Base-by-base conservation (phyloP, 148 eudicot species). In the Rheum nobile region DNA sequence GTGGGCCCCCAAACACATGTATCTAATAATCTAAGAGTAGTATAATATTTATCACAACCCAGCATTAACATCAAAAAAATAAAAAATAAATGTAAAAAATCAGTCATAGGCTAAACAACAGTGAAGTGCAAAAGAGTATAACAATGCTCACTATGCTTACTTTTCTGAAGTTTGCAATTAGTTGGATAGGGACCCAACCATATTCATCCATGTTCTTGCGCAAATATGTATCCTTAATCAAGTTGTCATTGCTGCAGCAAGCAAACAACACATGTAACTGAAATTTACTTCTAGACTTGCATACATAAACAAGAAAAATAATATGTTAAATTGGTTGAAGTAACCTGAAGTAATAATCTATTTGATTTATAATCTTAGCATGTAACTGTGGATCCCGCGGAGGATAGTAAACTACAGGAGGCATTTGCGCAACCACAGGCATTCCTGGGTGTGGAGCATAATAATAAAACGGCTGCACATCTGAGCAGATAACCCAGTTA, bases 301-400 rank as follows among this genome's bases (percentile, higher is more conserved):
- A 65, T 6, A 6, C 10, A 6, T 2, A 31, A 65, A 65, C 22
- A 8, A 4, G 41, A 31, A n/a, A 31, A 31, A 65, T 16, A 3
- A 17, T 65, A 17, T 32, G 39, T 65, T 65, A 65, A 65, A 6
- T 2, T 16, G 21, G 11, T 65, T 65, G 4, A 44, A 63, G 28
- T 68, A 80, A 91, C 97, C 98, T 94, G 84, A 93, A 93, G 80
- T 93, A 93, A 57, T 91, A 93, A 52, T 93, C 87, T 46, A 93
- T 88, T 77, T 93, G 98, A 50, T 54, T 89, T 75, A 88, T 71
- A 74, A 93, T 86, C 75, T 78, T 87, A 57, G 77, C 46, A 71
- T 74, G 77, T 82, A 91, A 77, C 71, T 85, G 83, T 52, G 85
- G 85, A 83, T 89, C 97, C 3, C 55, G 80, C 7, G 78, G 70